phyloP scores from a whole-genome alignment of 2,329 filamentous ascomycete genomes.

The Aaosphaeria arxii region DNA sequence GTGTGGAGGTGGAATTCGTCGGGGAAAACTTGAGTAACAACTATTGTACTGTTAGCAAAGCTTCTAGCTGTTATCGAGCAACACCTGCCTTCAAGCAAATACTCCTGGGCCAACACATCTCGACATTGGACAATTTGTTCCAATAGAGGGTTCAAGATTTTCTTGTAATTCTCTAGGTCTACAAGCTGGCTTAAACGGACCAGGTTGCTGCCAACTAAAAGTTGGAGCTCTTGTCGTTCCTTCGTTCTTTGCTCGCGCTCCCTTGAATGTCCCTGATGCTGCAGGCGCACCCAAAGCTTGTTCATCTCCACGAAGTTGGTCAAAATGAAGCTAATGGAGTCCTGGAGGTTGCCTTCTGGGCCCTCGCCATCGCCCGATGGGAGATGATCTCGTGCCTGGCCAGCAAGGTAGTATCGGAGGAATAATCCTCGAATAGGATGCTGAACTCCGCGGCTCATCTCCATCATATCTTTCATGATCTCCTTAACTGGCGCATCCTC shows the following conservation, averaged over 20 bases:
- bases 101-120: slow-evolving; percentile 95
- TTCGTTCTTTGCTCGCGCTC: slow-evolving; percentile 91
- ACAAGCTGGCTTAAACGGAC: slow-evolving; percentile 93
- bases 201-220: slow-evolving; percentile 94
- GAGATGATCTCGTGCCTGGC: slow-evolving; percentile 86
- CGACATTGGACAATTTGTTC: slow-evolving; percentile 98
- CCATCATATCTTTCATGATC: slow-evolving; percentile 99
- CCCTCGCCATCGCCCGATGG: slow-evolving; percentile 81
- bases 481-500: slow-evolving; percentile 98
- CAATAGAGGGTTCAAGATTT: slow-evolving; percentile 81
- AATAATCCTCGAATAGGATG: slow-evolving; percentile 95
- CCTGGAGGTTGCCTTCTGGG: slow-evolving; percentile 90
- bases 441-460: slow-evolving; percentile 97
- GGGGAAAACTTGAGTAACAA: slow-evolving; percentile 97
- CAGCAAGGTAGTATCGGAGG: slow-evolving; percentile 91
- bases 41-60: slow-evolving; percentile 44
- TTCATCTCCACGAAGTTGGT: slow-evolving; percentile 99
- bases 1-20: slow-evolving; percentile 98
- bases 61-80: background rate
- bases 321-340: slow-evolving; percentile 96
- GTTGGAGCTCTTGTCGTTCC: slow-evolving; percentile 90
- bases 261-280: slow-evolving; percentile 95
- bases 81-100: slow-evolving; percentile 74
- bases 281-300: slow-evolving; percentile 95
- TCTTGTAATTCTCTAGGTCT: slow-evolving; percentile 91